Evolutionary conservation across 345 rosid species (phyloP), one percentile per base, ranked within the genome.

Genomic region (Pugionium dolabratum): DNA sequence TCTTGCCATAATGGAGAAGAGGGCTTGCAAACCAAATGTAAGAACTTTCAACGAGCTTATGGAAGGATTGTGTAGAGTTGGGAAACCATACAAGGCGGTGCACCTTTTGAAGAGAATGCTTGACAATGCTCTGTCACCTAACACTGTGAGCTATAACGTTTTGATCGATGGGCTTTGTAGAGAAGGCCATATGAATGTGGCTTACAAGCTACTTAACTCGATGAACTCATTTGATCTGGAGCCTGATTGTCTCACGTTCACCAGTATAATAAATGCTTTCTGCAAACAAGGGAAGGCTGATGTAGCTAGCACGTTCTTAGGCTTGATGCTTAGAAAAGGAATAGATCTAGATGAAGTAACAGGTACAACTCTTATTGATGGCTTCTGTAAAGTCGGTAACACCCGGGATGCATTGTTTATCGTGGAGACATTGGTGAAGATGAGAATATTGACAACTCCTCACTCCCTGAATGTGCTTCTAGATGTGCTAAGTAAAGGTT

Each of bases 21-120:
- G 41, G 54, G 78, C 72, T 57, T 80, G 86, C 70, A 74, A 65
- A 71, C 84, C 86, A 30, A 76, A 69, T 54, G 52, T 78, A 25
- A 78, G 80, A 56, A 83, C 84, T 67, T 78, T 78, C 55, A 83
- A 83, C 29, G 84, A 73, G 76, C 85, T 83, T 63, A 80, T 83
- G 49, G 83, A 75, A 37, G 87, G 87, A 11, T 67, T 80, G 39
- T 83, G 87, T 62, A 72, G 62, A 74, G 79, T 80, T 0, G 80
- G 75, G 55, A 79, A 69, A 70, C 62, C 81, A 2, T 72, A 46
- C 43, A 79, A 72, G 58, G 83, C 83, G 9, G 30, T 76, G 66
- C 39, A 69, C 4, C 74, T 78, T 25, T 62, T 83, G 67, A 62
- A 72, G 69, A 70, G 73, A 70, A 48, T 83, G 45, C 10, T 80